Percentiles rank a stretch among this genome's conserved stretches.
These are phyloP conservation scores for Akanthomyces lecanii DNA, from an alignment of 2,329 filamentous ascomycete species.

Conservation along the genomic window DNA sequence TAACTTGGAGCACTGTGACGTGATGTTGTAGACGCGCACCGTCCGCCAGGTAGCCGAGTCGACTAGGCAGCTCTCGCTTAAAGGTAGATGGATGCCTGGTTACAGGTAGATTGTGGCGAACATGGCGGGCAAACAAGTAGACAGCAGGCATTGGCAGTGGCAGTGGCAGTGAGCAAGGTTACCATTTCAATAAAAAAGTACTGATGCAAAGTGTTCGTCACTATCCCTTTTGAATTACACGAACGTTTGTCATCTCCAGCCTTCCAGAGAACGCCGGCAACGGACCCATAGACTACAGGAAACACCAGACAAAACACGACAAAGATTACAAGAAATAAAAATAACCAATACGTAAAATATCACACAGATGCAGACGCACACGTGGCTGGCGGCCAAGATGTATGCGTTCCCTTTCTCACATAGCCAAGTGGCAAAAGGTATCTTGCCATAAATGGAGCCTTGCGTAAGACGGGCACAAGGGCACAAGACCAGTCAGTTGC, in stretches of 20 bases:
- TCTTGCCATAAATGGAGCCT: background rate
- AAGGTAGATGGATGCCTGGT: background rate
- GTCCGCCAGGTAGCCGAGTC: background rate
- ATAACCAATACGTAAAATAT: background rate
- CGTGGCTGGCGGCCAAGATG: too few species aligned
- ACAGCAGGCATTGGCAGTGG: background rate
- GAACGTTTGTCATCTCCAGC: too few species aligned
- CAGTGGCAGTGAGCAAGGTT: background rate
- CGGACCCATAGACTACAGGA: background rate
- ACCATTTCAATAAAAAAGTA: background rate
- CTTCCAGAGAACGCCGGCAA: too few species aligned
- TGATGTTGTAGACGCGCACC: background rate
- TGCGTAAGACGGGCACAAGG: background rate
- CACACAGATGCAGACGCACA: background rate
- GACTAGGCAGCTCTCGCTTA: background rate
- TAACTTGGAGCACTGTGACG: background rate
- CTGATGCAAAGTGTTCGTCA: background rate
- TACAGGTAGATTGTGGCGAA: background rate
- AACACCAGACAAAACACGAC: too few species aligned
- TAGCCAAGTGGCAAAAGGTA: background rate
- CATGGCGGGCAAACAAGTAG: background rate
- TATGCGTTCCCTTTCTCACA: background rate
- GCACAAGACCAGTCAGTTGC: background rate
- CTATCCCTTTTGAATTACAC: background rate
- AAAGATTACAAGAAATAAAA: background rate